These are phyloP conservation scores for Moricandia arvensis DNA, from an alignment of 345 rosid genomes.

Conservation along the genomic window DNA sequence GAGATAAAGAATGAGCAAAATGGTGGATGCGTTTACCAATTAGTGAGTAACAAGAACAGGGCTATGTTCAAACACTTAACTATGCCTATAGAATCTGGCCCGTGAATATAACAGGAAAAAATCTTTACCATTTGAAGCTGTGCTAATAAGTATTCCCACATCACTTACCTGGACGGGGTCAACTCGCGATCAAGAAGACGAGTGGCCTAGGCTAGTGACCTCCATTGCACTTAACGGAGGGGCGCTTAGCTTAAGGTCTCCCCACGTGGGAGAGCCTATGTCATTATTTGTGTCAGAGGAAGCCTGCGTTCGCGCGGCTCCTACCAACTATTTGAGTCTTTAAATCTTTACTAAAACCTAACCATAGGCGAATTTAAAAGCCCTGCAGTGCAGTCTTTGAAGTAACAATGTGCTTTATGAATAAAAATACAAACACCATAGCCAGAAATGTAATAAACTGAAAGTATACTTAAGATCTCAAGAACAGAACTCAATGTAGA, in stretches of 20 bases:
- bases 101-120: too few relatives aligned
- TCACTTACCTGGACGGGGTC: conserved; percentile 30
- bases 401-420: too few relatives aligned
- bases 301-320: conserved; percentile 14
- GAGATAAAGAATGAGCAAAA: too few relatives aligned
- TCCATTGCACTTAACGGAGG: background rate
- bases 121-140: background rate
- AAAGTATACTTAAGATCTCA: background rate
- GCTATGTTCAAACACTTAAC: too few relatives aligned
- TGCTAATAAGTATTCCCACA: background rate
- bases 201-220: conserved; percentile 14
- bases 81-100: too few relatives aligned
- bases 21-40: too few relatives aligned
- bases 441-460: too few relatives aligned
- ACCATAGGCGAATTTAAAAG: too few relatives aligned
- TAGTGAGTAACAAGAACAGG: too few relatives aligned
- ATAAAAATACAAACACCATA: too few relatives aligned
- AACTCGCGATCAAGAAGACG: background rate
- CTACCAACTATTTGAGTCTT: background rate
- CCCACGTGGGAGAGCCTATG: background rate
- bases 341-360: too few relatives aligned
- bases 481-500: background rate
- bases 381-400: too few relatives aligned
- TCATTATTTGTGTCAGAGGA: conserved; percentile 16
- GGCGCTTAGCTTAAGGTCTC: conserved; percentile 5